phyloP scores from a whole-genome alignment of 225 moss, liverwort and hornwort species.

The Bryoerythrophyllum caledonicum region DNA sequence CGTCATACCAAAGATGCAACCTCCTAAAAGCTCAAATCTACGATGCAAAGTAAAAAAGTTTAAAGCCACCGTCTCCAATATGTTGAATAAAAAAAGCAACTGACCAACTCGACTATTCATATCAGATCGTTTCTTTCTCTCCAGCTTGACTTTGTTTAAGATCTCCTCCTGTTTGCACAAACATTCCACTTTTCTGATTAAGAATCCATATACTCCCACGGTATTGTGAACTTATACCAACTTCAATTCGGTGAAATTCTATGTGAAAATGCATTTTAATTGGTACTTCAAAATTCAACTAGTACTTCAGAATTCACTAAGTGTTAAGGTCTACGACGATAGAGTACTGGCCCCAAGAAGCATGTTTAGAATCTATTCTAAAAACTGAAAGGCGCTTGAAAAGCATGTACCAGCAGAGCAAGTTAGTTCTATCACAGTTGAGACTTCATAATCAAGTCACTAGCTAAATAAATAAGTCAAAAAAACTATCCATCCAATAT shows the following conservation, averaged over 20 bases:
- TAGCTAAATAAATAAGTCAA: not conserved
- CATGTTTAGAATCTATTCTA: not conserved
- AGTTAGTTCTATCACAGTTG: not conserved
- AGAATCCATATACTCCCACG: conserved; percentile 10
- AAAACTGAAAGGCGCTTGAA: not conserved
- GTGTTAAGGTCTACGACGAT: not conserved
- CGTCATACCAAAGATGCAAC: conserved; percentile 10
- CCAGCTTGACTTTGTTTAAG: conserved; percentile 51
- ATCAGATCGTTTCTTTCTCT: conserved; percentile 64
- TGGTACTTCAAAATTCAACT: not conserved
- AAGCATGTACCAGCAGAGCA: not conserved
- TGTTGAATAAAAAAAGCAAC: conserved; percentile 17
- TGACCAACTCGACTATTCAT: conserved; percentile 62
- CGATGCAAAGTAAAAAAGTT: conserved; percentile 1
- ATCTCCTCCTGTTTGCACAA: conserved; percentile 70
- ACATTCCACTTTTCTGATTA: conserved; percentile 12
- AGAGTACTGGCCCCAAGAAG: not conserved
- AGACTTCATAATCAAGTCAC: conserved; percentile 1
- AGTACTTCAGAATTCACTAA: conserved; percentile 11
- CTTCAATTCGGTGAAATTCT: not conserved
- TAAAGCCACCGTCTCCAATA: conserved; percentile 2
- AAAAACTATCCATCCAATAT: conserved; percentile 10
- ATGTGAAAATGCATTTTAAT: not conserved
- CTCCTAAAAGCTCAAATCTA: conserved; percentile 11
- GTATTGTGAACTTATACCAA: not conserved